These are phyloP conservation scores for Phellopilus nigrolimitatus DNA, from an alignment of 1,284 basidiomycete genomes.

Conservation along the genomic window DNA sequence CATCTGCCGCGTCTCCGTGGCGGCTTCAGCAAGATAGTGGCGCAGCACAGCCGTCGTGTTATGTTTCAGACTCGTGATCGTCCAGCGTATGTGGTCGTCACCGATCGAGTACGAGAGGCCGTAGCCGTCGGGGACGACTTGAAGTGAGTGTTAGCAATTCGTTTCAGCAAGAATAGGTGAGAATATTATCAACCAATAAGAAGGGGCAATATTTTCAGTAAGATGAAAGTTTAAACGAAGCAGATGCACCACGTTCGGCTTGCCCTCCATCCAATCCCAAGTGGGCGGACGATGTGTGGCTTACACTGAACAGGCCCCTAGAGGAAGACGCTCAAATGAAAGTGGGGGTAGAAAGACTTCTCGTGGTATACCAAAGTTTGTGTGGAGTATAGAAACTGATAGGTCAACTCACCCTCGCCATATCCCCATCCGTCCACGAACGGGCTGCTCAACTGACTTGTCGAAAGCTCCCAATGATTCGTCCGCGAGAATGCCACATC, in stretches of 20 bases:
- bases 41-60: slow-evolving; percentile 61
- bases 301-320: too few species aligned
- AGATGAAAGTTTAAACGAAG: too few species aligned
- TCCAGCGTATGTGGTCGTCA: slow-evolving; percentile 86
- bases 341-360: slow-evolving; percentile 9
- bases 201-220: background rate
- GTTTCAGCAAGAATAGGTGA: too few species aligned
- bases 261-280: too few species aligned
- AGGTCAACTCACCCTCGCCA: slow-evolving; percentile 70
- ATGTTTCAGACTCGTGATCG: slow-evolving; percentile 78
- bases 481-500: slow-evolving; percentile 73
- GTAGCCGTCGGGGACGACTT: slow-evolving; percentile 89
- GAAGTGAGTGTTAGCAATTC: slow-evolving; percentile 4
- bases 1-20: slow-evolving; percentile 71
- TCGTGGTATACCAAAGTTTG: background rate
- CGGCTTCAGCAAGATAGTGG: slow-evolving; percentile 74
- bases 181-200: background rate
- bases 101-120: slow-evolving; percentile 93
- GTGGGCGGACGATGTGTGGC: too few species aligned
- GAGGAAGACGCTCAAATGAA: background rate
- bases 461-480: slow-evolving; percentile 90
- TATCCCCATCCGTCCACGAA: slow-evolving; percentile 96
- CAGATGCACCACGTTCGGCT: too few species aligned
- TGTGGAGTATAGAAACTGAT: too few species aligned
- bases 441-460: slow-evolving; percentile 80